Evolutionary conservation across 148 eudicot genomes (phyloP), one percentile per base, ranked within the genome.

Genomic region (Chenopodium berlandieri): DNA sequence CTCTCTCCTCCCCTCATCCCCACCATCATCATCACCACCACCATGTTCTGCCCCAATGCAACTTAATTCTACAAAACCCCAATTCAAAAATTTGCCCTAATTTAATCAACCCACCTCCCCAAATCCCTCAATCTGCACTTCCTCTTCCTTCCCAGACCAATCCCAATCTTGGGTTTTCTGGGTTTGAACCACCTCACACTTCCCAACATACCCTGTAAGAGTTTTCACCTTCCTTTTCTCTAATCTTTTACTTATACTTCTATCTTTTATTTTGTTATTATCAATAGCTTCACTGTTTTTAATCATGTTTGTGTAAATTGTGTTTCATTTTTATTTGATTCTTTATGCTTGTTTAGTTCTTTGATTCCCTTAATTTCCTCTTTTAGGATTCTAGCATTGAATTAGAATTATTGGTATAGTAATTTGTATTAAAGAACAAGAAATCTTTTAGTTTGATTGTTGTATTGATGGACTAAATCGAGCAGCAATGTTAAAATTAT

Each of bases 181-280:
- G 44, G 44, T 37, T 37, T 37, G 47, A 76, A 13, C 8, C 71
- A 27, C 63, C 68, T 75, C 78, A 31, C 31, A 46, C 69, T 52
- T 83, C 85, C 32, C 46, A 82, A 37, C 52, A 72, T 16, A 48
- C 78, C 78, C 85, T 73, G 85, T 83, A 83, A 63, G 85, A 40
- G 78, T 16, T 56, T 78, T 4, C 40, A 17, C 7, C 12, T n/a
- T 54, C 1, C 16, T 7, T 64, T 47, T 54, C 19, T 11, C 16
- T n/a, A 10, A 9, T 25, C 27, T 74, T 4, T 27, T 74, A 9
- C 52, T 74, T 48, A 3, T 22, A 7, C 1, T 73, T 23, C 25
- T 0, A 12, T 6, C 14, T 74, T 47, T 12, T 50, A 56, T 7
- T 46, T 48, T 23, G 48, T 4, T 3, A 9, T 46, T n/a, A 9